A percentile compares a stretch with the other conserved stretches of the same genome.
Conservation (phyloP, 768 basidiomycete genomes). For the Suillus sp. region DNA sequence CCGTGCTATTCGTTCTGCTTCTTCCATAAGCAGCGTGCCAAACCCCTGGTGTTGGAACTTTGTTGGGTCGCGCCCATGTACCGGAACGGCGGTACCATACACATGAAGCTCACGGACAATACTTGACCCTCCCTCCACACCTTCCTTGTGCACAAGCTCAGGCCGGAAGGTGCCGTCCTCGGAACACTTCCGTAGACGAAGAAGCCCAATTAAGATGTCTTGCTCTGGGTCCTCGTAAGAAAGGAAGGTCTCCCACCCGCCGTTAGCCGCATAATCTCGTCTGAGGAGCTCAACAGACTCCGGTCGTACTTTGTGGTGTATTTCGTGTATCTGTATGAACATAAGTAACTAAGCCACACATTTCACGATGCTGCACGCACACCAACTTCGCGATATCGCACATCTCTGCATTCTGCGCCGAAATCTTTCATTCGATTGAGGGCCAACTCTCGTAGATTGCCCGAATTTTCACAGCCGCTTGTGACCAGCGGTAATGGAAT, state of each 20-base stretch:
- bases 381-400: constrained; percentile 96
- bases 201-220: constrained; percentile 92
- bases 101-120: constrained; percentile 97
- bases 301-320: constrained; percentile 96
- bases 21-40: constrained; percentile 97
- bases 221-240: constrained; percentile 98
- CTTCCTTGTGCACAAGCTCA: constrained; percentile 75
- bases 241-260: constrained; percentile 99
- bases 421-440: constrained; percentile 99
- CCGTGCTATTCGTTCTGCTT: constrained; percentile 95
- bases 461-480: constrained; percentile 96
- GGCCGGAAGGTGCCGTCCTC: constrained; percentile 97
- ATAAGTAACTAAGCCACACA: constrained; percentile 11
- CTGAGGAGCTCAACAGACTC: constrained; percentile 94
- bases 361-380: constrained; percentile 48
- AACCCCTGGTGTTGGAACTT: constrained; percentile 99
- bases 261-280: constrained; percentile 95
- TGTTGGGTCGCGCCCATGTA: constrained; percentile 95
- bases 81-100: constrained; percentile 96
- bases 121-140: constrained; percentile 78
- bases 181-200: constrained; percentile 92
- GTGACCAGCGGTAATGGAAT: constrained; percentile 96
- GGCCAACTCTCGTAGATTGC: constrained; percentile 94
- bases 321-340: constrained; percentile 83
- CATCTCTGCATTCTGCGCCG: constrained; percentile 95